phyloP scores from a whole-genome alignment of 1,139 yeast species.

The Blastobotrys capitulatus region DNA sequence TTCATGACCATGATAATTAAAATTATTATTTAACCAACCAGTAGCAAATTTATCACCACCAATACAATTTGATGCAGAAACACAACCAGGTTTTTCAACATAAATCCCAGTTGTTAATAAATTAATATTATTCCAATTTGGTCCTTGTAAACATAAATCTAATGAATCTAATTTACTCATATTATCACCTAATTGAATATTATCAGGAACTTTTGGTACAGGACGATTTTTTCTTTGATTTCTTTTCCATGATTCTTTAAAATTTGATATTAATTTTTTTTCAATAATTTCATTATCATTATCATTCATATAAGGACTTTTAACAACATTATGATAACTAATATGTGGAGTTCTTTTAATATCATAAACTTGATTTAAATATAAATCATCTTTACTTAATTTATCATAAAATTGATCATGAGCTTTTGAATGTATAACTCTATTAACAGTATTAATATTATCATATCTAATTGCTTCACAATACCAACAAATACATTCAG shows the following conservation, averaged over 20 bases:
- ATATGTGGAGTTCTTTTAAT: conserved; percentile 13
- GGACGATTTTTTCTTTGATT: conserved; percentile 4
- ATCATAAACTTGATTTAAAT: background rate
- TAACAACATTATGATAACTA: conserved; percentile 20
- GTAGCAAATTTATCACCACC: background rate
- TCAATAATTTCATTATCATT: background rate
- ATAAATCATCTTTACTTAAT: background rate
- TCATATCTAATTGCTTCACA: conserved; percentile 25
- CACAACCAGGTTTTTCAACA: background rate
- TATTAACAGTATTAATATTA: conserved; percentile 1
- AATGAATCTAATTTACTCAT: background rate
- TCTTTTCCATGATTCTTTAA: background rate
- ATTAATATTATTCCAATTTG: background rate
- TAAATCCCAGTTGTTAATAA: background rate
- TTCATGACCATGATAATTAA: background rate
- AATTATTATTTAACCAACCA: background rate
- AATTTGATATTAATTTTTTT: background rate
- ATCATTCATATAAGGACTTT: background rate
- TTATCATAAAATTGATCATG: background rate
- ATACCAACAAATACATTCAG: conserved; percentile 33
- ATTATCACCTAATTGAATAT: background rate
- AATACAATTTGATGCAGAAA: background rate
- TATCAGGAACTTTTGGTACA: background rate
- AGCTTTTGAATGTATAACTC: conserved; percentile 3
- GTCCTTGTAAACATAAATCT: background rate